Base-by-base conservation (phyloP, 768 basidiomycete species). In the Naganishia kalamii region DNA sequence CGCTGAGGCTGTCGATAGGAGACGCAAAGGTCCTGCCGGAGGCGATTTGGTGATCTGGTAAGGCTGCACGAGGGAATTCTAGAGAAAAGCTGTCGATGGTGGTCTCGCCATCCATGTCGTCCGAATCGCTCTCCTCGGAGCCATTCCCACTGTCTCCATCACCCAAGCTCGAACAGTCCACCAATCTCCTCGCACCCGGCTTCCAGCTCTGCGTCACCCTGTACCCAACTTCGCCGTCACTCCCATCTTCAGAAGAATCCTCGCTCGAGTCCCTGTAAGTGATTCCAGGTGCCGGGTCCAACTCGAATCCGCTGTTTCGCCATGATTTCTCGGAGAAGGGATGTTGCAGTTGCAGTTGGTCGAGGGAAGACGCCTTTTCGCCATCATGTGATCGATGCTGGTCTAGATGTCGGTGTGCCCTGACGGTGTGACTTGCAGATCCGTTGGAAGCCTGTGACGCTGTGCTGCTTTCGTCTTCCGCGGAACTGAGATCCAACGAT, bases 321-420 rank as follows among this genome's bases (percentile, higher is more conserved):
- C 32, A 41, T 23, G 54, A 37, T 25, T 35, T 57, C 5, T 57
- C 37, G 19, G 54, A 40, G 4, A 33, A n/a, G 7, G 51, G 19
- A 37, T 33, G 51, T 40, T 44, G 43, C 19, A 57, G 21, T 21
- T 57, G 54, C 13, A 57, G 23, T 23, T 57, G 54, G n/a, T 57
- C 54, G 12, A 15, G 35, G 23, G 54, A 57, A 6, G 54, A 57
- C 8, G 54, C 11, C 13, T n/a, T 23, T 13, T 19, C 19, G 13
- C 27, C 19, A 10, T 25, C 12, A 15, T 57, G 10, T 3, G 11
- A 6, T 25, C 30, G 10, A 33, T 6, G 1, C 32, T n/a, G 27
- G 5, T 4, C 32, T n/a, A n/a, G 13, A 33, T 35, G 11, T n/a
- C 21, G 43, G 43, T 7, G 17, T 40, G n/a, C n/a, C 17, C 37